Evolutionary conservation across 2,329 filamentous ascomycete genomes (phyloP).

Genomic region (Balansia obtecta): DNA sequence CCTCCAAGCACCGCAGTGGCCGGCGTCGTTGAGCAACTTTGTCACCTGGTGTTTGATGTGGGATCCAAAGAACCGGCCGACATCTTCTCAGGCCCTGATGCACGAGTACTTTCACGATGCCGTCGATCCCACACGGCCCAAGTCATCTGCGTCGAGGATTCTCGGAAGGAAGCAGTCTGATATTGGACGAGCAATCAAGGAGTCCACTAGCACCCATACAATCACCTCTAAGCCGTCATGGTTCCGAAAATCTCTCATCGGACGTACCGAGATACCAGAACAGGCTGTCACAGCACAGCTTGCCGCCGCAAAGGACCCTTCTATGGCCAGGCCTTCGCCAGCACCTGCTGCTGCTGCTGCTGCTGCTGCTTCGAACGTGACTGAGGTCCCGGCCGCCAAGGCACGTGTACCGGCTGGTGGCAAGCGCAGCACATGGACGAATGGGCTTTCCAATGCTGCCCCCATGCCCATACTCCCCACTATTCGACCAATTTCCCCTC

Average conservation of each 20-base stretch:
- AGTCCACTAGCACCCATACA: constrained; percentile 39
- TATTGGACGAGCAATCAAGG: constrained; percentile 55
- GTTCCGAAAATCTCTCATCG: constrained; percentile 92
- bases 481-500: constrained; percentile 86
- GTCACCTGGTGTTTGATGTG: constrained; percentile 99
- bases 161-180: constrained; percentile 87
- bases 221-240: constrained; percentile 80
- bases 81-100: constrained; percentile 82
- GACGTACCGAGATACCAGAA: constrained; percentile 58
- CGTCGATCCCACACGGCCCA: constrained; percentile 82
- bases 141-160: constrained; percentile 73
- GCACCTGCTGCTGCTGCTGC: constrained; percentile 26
- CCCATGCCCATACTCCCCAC: constrained; percentile 95
- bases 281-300: constrained; percentile 33
- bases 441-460: constrained; percentile 64
- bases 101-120: constrained; percentile 94
- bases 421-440: constrained; percentile 91
- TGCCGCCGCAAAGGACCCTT: constrained; percentile 32
- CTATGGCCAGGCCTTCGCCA: constrained; percentile 31
- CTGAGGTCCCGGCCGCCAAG: constrained; percentile 24
- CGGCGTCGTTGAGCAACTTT: constrained; percentile 73
- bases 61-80: constrained; percentile 88
- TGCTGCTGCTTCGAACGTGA: constrained; percentile 16
- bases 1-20: constrained; percentile 83
- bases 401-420: constrained; percentile 38